phyloP scores from a whole-genome alignment of 202 grass and related monocot genomes.

The Bolboschoenoplectus hybrid region DNA sequence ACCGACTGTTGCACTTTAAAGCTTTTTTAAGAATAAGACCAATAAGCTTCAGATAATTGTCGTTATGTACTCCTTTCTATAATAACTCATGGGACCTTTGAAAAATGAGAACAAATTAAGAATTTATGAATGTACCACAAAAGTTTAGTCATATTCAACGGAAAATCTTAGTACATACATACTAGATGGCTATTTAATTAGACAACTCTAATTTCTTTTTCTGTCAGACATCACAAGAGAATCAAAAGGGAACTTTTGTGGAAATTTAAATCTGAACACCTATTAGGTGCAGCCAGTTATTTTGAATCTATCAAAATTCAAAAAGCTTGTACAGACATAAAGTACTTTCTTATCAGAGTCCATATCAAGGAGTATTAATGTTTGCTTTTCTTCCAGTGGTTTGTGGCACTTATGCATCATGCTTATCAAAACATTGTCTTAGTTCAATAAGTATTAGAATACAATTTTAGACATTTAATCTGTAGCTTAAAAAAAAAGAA shows the following conservation, averaged over 20 bases:
- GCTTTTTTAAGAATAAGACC: not conserved
- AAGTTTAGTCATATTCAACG: conserved; percentile 3
- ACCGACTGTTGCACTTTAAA: conserved; percentile 13
- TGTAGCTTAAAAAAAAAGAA: not conserved
- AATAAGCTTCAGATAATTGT: not conserved
- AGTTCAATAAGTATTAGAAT: not conserved
- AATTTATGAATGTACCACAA: not conserved
- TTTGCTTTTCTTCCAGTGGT: not conserved
- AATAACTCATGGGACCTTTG: not conserved
- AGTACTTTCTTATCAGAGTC: not conserved
- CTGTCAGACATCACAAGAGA: not conserved
- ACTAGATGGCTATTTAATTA: not conserved
- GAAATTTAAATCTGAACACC: not conserved
- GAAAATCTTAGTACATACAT: not conserved
- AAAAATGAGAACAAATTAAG: not conserved
- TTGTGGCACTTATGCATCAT: not conserved
- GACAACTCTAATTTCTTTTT: not conserved
- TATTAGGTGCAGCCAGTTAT: not conserved
- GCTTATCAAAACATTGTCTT: not conserved
- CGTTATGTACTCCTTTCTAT: not conserved
- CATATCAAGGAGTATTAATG: not conserved
- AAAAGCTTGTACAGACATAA: not conserved
- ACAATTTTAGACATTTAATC: not conserved
- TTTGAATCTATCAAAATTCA: not conserved
- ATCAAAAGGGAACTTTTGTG: not conserved